These are phyloP conservation scores for Suhomyces atakaporum DNA, from an alignment of 1,139 yeast species.

Conservation along the genomic window DNA sequence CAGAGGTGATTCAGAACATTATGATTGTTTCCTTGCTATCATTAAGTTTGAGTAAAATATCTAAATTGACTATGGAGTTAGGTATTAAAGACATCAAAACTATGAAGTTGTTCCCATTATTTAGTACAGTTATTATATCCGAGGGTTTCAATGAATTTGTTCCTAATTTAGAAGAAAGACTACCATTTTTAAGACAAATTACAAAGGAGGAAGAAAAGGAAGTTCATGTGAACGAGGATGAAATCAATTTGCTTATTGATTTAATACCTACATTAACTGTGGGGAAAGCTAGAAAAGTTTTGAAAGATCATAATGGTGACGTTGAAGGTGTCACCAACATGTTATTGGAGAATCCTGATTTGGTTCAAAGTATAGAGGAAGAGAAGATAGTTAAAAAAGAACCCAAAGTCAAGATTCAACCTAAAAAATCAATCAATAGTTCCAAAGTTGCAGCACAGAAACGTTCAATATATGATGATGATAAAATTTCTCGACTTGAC, in stretches of 20 bases:
- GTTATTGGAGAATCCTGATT: slow-evolving; percentile 61
- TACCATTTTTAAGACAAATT: slow-evolving; percentile 40
- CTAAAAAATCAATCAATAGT: neutral
- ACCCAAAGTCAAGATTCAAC: slow-evolving; percentile 4
- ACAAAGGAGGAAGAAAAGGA: slow-evolving; percentile 20
- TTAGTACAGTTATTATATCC: slow-evolving; percentile 54
- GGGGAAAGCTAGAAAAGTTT: slow-evolving; percentile 46
- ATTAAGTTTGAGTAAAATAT: slow-evolving; percentile 46
- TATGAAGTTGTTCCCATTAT: slow-evolving; percentile 51
- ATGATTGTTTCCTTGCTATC: slow-evolving; percentile 56
- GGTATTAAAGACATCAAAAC: slow-evolving; percentile 45
- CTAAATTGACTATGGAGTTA: slow-evolving; percentile 44
- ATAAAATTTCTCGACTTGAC: slow-evolving; percentile 28
- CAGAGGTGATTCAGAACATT: slow-evolving; percentile 46
- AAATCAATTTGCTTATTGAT: slow-evolving; percentile 49
- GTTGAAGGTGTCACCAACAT: slow-evolving; percentile 62
- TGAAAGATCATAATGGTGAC: slow-evolving; percentile 49
- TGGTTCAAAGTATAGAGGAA: slow-evolving; percentile 26
- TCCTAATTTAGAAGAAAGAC: slow-evolving; percentile 51
- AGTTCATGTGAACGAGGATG: slow-evolving; percentile 46
- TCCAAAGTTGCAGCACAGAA: slow-evolving; percentile 8
- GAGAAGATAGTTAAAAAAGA: slow-evolving; percentile 8
- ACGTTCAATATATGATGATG: slow-evolving; percentile 32
- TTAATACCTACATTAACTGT: slow-evolving; percentile 58
- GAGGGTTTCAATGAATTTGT: slow-evolving; percentile 43